Evolutionary conservation across 176 grass and related monocot genomes (phyloP).

Genomic region (Areca catechu): DNA sequence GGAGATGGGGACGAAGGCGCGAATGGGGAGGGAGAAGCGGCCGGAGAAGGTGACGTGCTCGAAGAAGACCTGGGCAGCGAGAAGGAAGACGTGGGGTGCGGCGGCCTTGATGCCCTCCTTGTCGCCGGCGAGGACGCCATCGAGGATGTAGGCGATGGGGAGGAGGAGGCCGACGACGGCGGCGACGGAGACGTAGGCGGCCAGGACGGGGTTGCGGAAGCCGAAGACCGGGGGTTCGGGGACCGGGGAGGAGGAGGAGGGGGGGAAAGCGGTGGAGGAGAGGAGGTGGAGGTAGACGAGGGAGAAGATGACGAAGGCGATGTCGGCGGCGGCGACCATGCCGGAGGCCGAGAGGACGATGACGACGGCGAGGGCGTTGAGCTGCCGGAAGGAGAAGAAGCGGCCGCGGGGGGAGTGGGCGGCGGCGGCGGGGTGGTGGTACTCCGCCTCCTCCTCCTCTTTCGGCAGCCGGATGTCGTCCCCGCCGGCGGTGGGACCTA

Average conservation of each 20-base stretch:
- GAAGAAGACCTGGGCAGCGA: conserved; percentile 63
- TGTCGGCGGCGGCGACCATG: conserved; percentile 1
- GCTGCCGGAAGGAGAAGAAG: conserved; percentile 29
- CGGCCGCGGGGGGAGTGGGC: conserved; percentile 28
- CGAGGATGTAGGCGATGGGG: conserved; percentile 58
- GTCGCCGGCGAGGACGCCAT: conserved; percentile 44
- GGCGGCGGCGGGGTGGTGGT: conserved; percentile 36
- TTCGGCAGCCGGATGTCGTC: conserved; percentile 36
- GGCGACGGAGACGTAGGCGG: conserved; percentile 23
- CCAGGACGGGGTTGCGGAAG: conserved; percentile 20
- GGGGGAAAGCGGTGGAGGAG: conserved; percentile 4
- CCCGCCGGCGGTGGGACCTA: conserved; percentile 31
- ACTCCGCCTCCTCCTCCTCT: conserved; percentile 8
- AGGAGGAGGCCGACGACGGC: conserved; percentile 55
- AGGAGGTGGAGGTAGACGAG: conserved; percentile 13
- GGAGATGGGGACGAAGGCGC: conserved; percentile 46
- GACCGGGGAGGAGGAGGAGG: background rate
- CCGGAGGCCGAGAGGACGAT: conserved; percentile 33
- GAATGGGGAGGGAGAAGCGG: conserved; percentile 59
- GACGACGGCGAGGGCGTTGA: conserved; percentile 22
- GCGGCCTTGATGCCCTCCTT: conserved; percentile 30
- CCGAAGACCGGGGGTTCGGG: conserved; percentile 2
- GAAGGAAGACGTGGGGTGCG: conserved; percentile 70
- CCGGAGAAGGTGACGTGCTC: conserved; percentile 56
- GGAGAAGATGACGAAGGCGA: conserved; percentile 14